Base-by-base conservation (phyloP, 2,329 filamentous ascomycete genomes). In the Cladosporium sp. region DNA sequence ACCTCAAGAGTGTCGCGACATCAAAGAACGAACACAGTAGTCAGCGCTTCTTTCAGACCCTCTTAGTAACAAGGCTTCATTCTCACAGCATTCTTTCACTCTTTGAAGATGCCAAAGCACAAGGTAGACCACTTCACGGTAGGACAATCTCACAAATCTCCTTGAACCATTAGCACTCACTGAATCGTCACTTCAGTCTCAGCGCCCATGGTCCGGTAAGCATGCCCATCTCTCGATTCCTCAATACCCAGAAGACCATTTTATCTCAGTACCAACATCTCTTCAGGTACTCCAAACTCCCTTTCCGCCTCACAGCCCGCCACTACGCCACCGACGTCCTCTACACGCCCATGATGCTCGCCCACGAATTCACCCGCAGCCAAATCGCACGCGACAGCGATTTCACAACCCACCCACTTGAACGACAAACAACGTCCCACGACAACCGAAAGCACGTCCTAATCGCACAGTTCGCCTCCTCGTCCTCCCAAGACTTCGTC, bases 141-240 rank as follows among this genome's bases (percentile, higher is more conserved):
- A 59, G 54, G 59, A 19, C 29, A 18, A 20, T n/a, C n/a, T n/a
- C 24, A 39, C 8, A 9, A 27, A 5, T 15, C 42, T 29, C 29
- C 17, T 12, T 24, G 12, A 27, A 27, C 36, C 18, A n/a, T n/a
- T n/a, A n/a, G n/a, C n/a, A n/a, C n/a, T n/a, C n/a, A n/a, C n/a
- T n/a, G n/a, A n/a, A n/a, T n/a, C n/a, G n/a, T n/a, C n/a, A n/a
- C 29, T 36, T 13, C 24, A 67, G 65, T 82, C 17, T 80, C 76
- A 40, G 83, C 83, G 12, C 83, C 83, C n/a, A 86, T 86, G 83
- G 83, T 86, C 49, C 74, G 83, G 54, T 85, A 82, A 62, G 54
- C 29, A 19, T 9, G 15, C 30, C 42, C 29, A 36, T 22, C 18
- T 17, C 12, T 12, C 22, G n/a, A n/a, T n/a, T n/a, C n/a, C n/a